Base-by-base conservation (phyloP, 2,329 filamentous ascomycete genomes). In the Gaeumannomyces sp. region DNA sequence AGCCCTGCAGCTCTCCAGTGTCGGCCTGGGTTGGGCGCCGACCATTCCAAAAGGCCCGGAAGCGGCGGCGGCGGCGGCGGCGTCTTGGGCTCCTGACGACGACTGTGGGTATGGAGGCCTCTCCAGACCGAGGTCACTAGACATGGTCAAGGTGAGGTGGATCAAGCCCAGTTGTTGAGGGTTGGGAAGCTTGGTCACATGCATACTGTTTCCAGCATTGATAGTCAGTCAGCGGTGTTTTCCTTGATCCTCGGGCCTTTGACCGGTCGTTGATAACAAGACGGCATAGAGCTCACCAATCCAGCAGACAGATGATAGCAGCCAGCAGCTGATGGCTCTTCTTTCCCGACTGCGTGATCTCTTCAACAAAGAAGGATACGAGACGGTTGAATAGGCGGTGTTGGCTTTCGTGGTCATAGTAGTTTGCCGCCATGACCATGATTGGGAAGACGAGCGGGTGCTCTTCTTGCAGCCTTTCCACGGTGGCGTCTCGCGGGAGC, bases 1-100 rank as follows among this genome's bases (percentile, higher is more conserved):
- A 2, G 79, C 78, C 60, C 79, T 74, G 63, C 79, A 76, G 64
- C 79, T 78, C 29, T 80, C 79, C n/a, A 66, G 58, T 2, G 68
- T 68, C 61, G 68, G 69, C n/a, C 66, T 67, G 8, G 60, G 28
- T 25, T 66, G 64, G 6, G 65, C 61, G 2, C 61, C 64, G 4
- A 35, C 57, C n/a, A 66, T 25, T 6, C 45, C 45, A 53, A 53
- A 53, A 19, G 45, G 45, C n/a, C 45, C 45, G 45, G 22, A 53
- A 53, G 45, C 45, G 7, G 45, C n/a, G 22, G n/a, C 45, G 7
- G 45, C n/a, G 22, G n/a, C 45, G 22, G 22, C 19, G 45, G 8
- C n/a, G 7, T n/a, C 45, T 11, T 7, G 7, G 22, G 45, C 19
- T n/a, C n/a, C 45, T 22, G 45, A 4, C 22, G 45, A 10, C 6